Conservation (phyloP, 352 stramenopile species). For the Phytophthora kernoviae region DNA sequence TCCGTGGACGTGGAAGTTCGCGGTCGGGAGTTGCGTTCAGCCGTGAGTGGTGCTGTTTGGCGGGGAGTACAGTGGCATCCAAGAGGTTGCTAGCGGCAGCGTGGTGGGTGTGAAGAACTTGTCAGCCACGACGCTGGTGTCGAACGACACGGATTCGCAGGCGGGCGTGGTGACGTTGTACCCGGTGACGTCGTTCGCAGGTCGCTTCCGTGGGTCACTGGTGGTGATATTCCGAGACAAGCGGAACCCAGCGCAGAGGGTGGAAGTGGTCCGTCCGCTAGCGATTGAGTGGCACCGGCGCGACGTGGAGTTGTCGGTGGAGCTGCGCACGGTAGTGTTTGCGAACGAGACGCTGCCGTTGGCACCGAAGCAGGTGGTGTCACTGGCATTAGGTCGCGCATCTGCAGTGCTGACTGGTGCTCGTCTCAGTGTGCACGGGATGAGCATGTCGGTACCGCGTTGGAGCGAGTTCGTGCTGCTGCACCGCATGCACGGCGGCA, state of each 20-base stretch:
- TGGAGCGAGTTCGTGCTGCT: slow-evolving; percentile 3
- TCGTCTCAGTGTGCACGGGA: background rate
- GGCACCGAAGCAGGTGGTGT: slow-evolving; percentile 16
- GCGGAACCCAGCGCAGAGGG: background rate
- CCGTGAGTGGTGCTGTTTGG: background rate
- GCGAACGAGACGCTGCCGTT: slow-evolving; percentile 28
- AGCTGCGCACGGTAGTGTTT: slow-evolving; percentile 8
- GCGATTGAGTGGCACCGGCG: background rate
- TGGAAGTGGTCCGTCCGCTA: background rate
- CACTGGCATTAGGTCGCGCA: slow-evolving; percentile 13
- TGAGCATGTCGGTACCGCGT: slow-evolving; percentile 1
- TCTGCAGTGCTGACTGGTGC: slow-evolving; percentile 1
- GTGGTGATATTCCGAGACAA: background rate
- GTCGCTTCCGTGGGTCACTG: background rate
- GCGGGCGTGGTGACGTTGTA: background rate
- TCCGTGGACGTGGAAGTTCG: background rate
- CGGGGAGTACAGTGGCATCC: background rate
- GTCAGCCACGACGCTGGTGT: background rate
- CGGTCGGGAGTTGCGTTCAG: background rate
- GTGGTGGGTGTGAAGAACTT: background rate
- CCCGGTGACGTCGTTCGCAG: background rate
- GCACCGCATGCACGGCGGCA: background rate
- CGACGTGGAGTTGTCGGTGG: background rate
- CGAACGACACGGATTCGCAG: background rate
- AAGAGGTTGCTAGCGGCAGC: background rate